Evolutionary conservation across 1,139 yeast genomes (phyloP).

Genomic region (Pneumocystis oryctolagi): DNA sequence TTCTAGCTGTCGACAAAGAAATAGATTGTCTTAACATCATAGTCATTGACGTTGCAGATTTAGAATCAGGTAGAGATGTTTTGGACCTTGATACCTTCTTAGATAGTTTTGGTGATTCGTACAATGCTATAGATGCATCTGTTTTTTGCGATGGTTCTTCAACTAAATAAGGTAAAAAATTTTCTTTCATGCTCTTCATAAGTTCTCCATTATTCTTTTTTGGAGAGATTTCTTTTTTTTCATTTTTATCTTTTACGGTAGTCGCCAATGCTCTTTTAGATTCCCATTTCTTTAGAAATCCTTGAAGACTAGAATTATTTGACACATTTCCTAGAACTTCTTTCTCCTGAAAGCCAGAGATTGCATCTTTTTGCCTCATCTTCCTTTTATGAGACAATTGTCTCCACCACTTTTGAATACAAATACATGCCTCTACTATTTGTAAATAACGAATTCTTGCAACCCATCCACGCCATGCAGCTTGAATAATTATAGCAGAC

Average conservation of each 20-base stretch:
- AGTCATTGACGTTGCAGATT: not conserved
- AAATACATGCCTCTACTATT: not conserved
- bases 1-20: not conserved
- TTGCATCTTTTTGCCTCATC: not conserved
- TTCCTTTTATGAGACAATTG: not conserved
- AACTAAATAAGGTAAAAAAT: not conserved
- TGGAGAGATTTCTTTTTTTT: not conserved
- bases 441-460: not conserved
- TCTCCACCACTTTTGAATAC: not conserved
- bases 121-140: not conserved
- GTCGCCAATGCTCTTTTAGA: not conserved
- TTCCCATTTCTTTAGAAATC: not conserved
- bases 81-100: not conserved
- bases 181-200: not conserved
- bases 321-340: not conserved
- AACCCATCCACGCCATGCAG: constrained; percentile 1
- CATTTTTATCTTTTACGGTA: not conserved
- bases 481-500: not conserved
- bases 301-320: not conserved
- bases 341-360: not conserved
- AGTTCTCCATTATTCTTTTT: not conserved
- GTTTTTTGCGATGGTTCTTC: not conserved
- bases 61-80: not conserved
- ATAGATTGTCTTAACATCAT: not conserved
- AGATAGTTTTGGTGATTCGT: not conserved